Percentiles rank a stretch among this genome's conserved stretches.
Evolutionary conservation across 495 filamentous ascomycete species (phyloP).

Genomic region (Xylaria telfairii): DNA sequence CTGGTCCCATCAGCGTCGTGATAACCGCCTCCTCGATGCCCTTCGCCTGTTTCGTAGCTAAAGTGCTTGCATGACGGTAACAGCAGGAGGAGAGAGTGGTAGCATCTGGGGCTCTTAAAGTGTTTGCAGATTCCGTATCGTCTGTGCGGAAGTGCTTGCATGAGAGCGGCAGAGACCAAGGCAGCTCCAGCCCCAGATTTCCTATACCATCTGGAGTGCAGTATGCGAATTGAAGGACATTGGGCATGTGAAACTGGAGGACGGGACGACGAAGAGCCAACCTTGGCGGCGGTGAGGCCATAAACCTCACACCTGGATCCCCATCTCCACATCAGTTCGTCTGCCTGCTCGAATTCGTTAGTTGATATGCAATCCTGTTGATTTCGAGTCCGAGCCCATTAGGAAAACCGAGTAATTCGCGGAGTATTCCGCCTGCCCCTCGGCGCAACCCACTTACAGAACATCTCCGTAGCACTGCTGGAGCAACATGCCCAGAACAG

Average conservation of each 20-base stretch:
- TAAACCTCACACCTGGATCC: background rate
- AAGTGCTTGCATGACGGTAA: conserved; percentile 17
- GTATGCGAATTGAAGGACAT: background rate
- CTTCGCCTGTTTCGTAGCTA: conserved; percentile 7
- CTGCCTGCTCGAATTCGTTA: conserved; percentile 17
- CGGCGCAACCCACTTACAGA: background rate
- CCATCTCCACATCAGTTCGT: background rate
- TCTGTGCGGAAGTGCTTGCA: conserved; percentile 21
- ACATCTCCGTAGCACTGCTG: background rate
- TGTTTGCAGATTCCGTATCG: background rate
- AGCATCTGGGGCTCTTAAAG: conserved; percentile 14
- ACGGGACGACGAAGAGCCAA: background rate
- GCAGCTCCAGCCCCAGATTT: conserved; percentile 14
- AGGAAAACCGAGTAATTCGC: background rate
- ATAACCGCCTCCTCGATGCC: background rate
- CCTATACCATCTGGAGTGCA: conserved; percentile 3
- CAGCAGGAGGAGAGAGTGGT: background rate
- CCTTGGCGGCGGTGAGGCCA: conserved; percentile 3
- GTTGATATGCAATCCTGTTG: background rate
- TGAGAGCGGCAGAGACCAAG: conserved; percentile 2
- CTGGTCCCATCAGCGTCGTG: background rate
- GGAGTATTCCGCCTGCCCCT: background rate
- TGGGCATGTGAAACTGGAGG: background rate
- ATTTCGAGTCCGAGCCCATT: background rate
- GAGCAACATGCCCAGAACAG: conserved; percentile 1